Conservation (phyloP, 2,329 filamentous ascomycete species). For the Ophiosphaerella narmari region DNA sequence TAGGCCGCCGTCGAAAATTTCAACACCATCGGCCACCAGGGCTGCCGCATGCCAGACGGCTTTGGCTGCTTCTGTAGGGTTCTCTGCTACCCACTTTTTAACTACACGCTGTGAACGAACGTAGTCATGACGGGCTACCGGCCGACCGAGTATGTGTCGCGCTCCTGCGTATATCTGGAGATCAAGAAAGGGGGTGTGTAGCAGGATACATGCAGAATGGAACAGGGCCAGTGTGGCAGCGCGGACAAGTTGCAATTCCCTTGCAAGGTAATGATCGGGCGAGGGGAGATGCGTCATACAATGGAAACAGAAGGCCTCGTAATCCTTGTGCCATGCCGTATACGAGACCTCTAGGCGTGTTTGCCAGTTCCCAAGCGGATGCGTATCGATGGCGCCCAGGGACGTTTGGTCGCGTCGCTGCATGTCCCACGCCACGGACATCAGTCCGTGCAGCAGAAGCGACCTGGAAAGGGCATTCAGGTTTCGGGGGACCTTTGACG, state of each 20-base stretch:
- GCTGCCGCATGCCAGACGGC: conserved; percentile 60
- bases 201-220: conserved; percentile 61
- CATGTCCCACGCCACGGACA: conserved; percentile 68
- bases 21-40: conserved; percentile 57
- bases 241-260: conserved; percentile 54
- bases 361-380: conserved; percentile 56
- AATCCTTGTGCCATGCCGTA: conserved; percentile 63
- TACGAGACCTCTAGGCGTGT: conserved; percentile 59
- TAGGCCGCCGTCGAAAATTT: conserved; percentile 48
- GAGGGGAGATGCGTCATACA: conserved; percentile 31
- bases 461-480: conserved; percentile 60
- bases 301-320: conserved; percentile 56
- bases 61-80: conserved; percentile 44
- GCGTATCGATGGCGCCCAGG: conserved; percentile 47
- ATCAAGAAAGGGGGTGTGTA: conserved; percentile 64
- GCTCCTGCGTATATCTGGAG: conserved; percentile 67
- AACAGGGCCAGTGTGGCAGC: conserved; percentile 61
- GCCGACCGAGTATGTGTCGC: conserved; percentile 61
- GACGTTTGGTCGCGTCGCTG: conserved; percentile 65
- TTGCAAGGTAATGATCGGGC: conserved; percentile 36
- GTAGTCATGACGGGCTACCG: conserved; percentile 57
- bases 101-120: conserved; percentile 56
- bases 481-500: conserved; percentile 33
- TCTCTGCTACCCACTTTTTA: conserved; percentile 55
- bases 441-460: conserved; percentile 63